Base-by-base conservation (phyloP, 139 green algal genomes). In the Pleodorina starrii region DNA sequence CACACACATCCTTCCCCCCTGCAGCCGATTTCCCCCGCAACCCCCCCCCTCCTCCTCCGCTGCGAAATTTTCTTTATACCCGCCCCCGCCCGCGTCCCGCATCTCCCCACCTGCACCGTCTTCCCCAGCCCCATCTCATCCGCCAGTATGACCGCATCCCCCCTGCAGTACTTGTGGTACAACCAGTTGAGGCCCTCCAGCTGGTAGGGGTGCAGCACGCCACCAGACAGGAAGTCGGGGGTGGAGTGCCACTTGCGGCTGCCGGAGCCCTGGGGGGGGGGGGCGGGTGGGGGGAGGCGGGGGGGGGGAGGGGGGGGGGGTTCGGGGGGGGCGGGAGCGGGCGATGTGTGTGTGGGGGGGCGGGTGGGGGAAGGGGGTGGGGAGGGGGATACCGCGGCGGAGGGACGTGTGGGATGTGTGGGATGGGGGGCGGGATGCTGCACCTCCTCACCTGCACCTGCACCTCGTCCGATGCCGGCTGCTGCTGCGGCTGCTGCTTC, bases 181-280 rank as follows among this genome's bases (percentile, higher is more conserved):
- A 97, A 91, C 95, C 95, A 97, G 92, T 97, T 97, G 29, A 97
- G 93, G 16, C 95, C 95, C 90, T 97, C 95, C 71, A 97, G 95
- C 92, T 97, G 95, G 92, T 97, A 97, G 16, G 91, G 73, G 91
- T 97, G 92, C 89, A 97, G 91, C 40, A 57, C 32, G 84, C 91
- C 92, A 36, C 93, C 92, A 16, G 36, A 44, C 69, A 97, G 92
- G 63, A 90, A 97, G 21, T 17, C 42, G 25, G 94, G 95, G 16
- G 92, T 95, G 29, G 77, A 69, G 27, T 35, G 40, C 79, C 93
- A 96, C 77, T 74, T 87, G 48, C 86, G 85, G 23, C 10, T 69
- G 80, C 87, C 89, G 43, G 43, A 43, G 21, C 77, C 87, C 50
- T 85, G 50, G 0, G 48, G 0, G 25, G 9, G 35, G 32, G 19